phyloP scores from a whole-genome alignment of 768 basidiomycete species.

The Pleurotus djamor region DNA sequence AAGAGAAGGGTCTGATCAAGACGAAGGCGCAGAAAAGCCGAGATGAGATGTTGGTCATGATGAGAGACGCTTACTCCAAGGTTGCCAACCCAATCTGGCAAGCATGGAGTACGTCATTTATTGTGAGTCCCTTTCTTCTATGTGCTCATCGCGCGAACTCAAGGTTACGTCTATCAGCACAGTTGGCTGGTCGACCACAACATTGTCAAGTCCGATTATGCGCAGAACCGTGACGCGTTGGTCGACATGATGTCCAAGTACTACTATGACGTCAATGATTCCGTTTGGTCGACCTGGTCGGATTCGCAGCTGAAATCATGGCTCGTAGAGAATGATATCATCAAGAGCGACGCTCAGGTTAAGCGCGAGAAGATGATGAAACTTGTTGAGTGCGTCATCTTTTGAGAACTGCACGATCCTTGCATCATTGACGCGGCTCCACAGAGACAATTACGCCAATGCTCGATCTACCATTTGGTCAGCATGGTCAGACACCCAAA shows the following conservation, averaged over 20 bases:
- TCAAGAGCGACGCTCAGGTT: conserved; percentile 70
- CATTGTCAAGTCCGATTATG: conserved; percentile 52
- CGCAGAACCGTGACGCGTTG: conserved; percentile 63
- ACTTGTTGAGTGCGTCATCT: conserved; percentile 54
- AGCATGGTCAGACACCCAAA: conserved; percentile 73
- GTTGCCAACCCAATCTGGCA: conserved; percentile 70
- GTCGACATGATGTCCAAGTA: conserved; percentile 70
- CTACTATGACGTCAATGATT: conserved; percentile 61
- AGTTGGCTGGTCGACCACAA: conserved; percentile 84
- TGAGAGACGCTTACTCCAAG: conserved; percentile 66
- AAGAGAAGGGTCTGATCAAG: conserved; percentile 70
- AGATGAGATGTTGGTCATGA: conserved; percentile 65
- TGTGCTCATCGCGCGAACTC: background rate
- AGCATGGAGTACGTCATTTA: conserved; percentile 84
- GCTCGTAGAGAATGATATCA: conserved; percentile 70
- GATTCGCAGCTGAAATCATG: conserved; percentile 76
- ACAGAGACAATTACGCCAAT: conserved; percentile 66
- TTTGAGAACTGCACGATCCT: background rate
- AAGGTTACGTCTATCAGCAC: conserved; percentile 38
- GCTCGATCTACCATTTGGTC: conserved; percentile 59
- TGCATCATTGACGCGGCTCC: too few species aligned
- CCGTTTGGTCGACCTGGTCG: conserved; percentile 68
- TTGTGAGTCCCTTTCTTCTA: conserved; percentile 42
- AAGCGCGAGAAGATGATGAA: conserved; percentile 76
- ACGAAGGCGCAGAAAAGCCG: conserved; percentile 57